phyloP scores from a whole-genome alignment of 2,329 filamentous ascomycete genomes.

The Penicillium crustosum region DNA sequence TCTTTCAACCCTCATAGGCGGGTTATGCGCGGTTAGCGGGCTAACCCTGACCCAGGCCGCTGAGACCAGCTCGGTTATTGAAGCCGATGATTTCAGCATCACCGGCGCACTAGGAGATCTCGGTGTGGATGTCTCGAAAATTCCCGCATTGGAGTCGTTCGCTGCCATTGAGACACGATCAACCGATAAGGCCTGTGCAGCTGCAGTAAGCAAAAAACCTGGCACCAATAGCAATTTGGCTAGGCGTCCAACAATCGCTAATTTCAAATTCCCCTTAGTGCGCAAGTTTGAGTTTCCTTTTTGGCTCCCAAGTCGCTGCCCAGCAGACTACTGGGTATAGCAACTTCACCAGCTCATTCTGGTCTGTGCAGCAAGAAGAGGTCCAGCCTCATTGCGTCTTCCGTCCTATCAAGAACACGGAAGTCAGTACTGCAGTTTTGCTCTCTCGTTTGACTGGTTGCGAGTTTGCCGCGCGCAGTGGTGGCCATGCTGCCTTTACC shows the following conservation, averaged over 20 bases:
- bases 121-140: slow-evolving; percentile 7
- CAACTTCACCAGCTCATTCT: slow-evolving; percentile 30
- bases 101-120: slow-evolving; percentile 4
- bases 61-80: not conserved
- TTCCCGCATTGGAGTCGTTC: slow-evolving; percentile 7
- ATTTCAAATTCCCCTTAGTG: slow-evolving; percentile 9
- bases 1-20: slow-evolving; percentile 7
- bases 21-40: slow-evolving; percentile 3
- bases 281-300: slow-evolving; percentile 13
- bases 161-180: slow-evolving; percentile 3
- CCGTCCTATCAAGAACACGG: slow-evolving; percentile 27
- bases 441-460: slow-evolving; percentile 34
- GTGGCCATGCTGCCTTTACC: slow-evolving; percentile 59
- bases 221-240: not conserved
- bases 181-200: slow-evolving; percentile 3
- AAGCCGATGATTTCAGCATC: slow-evolving; percentile 8
- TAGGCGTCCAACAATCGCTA: not conserved
- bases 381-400: slow-evolving; percentile 38
- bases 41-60: not conserved
- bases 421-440: slow-evolving; percentile 36
- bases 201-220: not conserved
- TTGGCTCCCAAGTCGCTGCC: slow-evolving; percentile 17
- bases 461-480: slow-evolving; percentile 57
- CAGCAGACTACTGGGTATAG: slow-evolving; percentile 20
- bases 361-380: slow-evolving; percentile 40